A percentile compares a stretch with the other conserved stretches of the same genome.
Conservation (phyloP, 805 yeast species). For the Candida nemodendra region DNA sequence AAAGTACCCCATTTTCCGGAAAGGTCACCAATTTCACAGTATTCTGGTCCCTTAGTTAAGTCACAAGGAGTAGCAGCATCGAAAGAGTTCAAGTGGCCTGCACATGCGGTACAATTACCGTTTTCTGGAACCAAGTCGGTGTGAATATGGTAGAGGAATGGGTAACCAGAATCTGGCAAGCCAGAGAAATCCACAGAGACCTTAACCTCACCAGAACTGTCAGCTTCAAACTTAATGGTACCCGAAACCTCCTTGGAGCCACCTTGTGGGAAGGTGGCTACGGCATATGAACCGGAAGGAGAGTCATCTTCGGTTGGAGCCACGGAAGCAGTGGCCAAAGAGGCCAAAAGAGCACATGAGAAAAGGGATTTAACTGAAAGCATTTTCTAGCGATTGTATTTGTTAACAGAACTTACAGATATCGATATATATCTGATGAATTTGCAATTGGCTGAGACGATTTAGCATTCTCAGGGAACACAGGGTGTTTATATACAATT, state of each 20-base stretch:
- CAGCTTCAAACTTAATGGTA: constrained; percentile 5
- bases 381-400: too few species aligned
- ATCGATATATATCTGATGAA: too few species aligned
- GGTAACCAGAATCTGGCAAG: constrained; percentile 42
- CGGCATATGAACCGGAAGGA: constrained; percentile 37
- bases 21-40: constrained; percentile 48
- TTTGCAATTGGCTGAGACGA: too few species aligned
- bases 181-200: constrained; percentile 46
- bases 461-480: too few species aligned
- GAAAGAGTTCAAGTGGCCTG: constrained; percentile 45
- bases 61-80: constrained; percentile 37
- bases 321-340: constrained; percentile 1
- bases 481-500: too few species aligned
- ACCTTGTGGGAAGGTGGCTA: constrained; percentile 50
- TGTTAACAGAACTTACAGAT: too few species aligned
- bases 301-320: constrained; percentile 9
- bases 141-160: constrained; percentile 46
- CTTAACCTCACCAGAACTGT: constrained; percentile 25
- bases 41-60: constrained; percentile 34
- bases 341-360: constrained; percentile 1
- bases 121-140: constrained; percentile 35
- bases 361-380: background rate
- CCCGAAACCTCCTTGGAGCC: constrained; percentile 18
- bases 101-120: constrained; percentile 40
- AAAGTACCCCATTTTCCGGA: constrained; percentile 49